Percentiles rank a stretch among this genome's conserved stretches.
These are phyloP conservation scores for Platanthera guangdongensis DNA, from an alignment of 106 monocot species.

Conservation along the genomic window DNA sequence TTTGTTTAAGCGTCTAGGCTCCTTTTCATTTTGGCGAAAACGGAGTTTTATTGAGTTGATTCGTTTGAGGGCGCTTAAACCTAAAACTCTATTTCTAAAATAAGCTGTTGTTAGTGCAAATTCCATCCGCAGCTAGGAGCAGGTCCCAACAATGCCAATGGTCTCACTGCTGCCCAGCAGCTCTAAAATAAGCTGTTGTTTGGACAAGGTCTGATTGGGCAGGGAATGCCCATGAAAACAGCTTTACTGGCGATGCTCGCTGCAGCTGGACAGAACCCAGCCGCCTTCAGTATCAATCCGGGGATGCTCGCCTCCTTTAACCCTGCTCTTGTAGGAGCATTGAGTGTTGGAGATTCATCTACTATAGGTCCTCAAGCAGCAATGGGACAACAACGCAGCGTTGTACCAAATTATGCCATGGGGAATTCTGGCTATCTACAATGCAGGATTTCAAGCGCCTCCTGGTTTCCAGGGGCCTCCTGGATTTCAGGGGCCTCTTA, in stretches of 20 bases:
- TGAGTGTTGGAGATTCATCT: slow-evolving; percentile 26
- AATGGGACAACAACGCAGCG: slow-evolving; percentile 15
- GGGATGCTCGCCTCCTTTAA: slow-evolving; percentile 69
- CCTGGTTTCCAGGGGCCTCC: slow-evolving; percentile 62
- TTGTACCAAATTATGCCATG: slow-evolving; percentile 20
- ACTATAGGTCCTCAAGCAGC: slow-evolving; percentile 11
- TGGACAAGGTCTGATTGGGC: slow-evolving; percentile 24
- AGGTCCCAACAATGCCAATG: background rate
- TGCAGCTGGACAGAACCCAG: slow-evolving; percentile 62
- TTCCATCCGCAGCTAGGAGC: too few relatives aligned
- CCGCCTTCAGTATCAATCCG: slow-evolving; percentile 50
- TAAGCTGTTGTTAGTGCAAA: too few relatives aligned
- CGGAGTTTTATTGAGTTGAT: too few relatives aligned
- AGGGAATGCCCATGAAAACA: slow-evolving; percentile 54
- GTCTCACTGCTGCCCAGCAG: background rate
- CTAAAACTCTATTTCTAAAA: too few relatives aligned
- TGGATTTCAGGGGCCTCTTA: slow-evolving; percentile 37
- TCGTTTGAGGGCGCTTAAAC: too few relatives aligned
- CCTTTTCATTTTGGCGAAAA: too few relatives aligned
- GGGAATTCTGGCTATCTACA: slow-evolving; percentile 48
- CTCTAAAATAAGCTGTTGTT: too few relatives aligned
- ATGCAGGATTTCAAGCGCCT: slow-evolving; percentile 39
- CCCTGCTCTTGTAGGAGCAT: slow-evolving; percentile 68
- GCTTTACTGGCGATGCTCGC: slow-evolving; percentile 64
- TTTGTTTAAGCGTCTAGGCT: too few relatives aligned